A percentile compares a stretch with the other conserved stretches of the same genome.
These are phyloP conservation scores for Escallonia herrerae DNA, from an alignment of 129 eudicot species.

Conservation along the genomic window DNA sequence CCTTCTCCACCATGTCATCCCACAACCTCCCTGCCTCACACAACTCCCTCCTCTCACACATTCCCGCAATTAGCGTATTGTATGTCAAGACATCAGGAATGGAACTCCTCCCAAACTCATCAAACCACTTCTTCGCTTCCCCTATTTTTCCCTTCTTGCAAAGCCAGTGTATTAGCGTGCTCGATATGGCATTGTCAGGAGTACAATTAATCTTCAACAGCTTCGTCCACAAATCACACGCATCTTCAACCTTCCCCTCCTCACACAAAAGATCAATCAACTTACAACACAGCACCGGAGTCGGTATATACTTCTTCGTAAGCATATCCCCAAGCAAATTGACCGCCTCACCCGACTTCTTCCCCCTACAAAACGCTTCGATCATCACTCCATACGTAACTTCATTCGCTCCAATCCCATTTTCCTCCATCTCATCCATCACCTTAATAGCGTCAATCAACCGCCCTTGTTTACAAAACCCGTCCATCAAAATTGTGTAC, in stretches of 20 bases:
- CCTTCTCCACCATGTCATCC: constrained; percentile 94
- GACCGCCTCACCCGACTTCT: constrained; percentile 64
- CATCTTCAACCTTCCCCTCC: constrained; percentile 71
- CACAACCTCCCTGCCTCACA: constrained; percentile 83
- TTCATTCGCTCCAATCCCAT: constrained; percentile 59
- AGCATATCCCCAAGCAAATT: constrained; percentile 76
- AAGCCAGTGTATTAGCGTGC: constrained; percentile 82
- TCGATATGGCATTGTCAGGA: constrained; percentile 62
- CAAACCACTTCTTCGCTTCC: constrained; percentile 81
- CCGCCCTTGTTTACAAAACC: constrained; percentile 61
- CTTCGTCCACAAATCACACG: constrained; percentile 70
- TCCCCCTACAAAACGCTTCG: constrained; percentile 67
- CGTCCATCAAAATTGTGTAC: constrained; percentile 81
- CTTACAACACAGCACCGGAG: constrained; percentile 63
- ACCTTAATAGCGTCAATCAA: constrained; percentile 67
- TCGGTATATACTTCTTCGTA: constrained; percentile 56
- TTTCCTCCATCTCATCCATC: constrained; percentile 92
- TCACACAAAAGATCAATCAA: constrained; percentile 69
- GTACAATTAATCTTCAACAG: constrained; percentile 65
- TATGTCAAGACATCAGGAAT: constrained; percentile 72
- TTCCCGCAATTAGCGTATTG: constrained; percentile 67
- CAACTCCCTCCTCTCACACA: constrained; percentile 87
- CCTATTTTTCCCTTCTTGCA: constrained; percentile 58
- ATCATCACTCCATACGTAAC: constrained; percentile 85
- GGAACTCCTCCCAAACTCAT: constrained; percentile 76